Evolutionary conservation across 2,329 filamentous ascomycete genomes (phyloP), one percentile per base, ranked within the genome.

Genomic region (Colletotrichum higginsianum): DNA sequence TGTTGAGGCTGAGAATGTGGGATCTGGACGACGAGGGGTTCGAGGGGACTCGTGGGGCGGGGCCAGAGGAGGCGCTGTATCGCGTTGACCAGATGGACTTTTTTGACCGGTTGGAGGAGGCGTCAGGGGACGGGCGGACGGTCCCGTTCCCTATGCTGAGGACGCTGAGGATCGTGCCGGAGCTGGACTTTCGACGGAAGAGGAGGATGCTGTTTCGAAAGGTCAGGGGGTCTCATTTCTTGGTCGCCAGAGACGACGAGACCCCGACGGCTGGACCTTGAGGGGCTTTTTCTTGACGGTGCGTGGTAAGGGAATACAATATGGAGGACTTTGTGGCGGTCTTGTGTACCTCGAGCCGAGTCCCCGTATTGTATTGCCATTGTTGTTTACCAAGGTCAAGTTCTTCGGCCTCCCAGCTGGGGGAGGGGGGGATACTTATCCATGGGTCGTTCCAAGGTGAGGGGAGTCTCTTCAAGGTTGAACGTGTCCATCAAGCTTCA

Each of bases 1-100:
- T 46, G 6, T 53, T 52, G 2, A 38, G 8, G 9, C 21, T 40
- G 2, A 18, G 46, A 9, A 26, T 65, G 44, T 46, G 61, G 26
- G 66, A 68, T 15, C 1, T n/a, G 52, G 60, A 52, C 18, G 44
- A 53, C 7, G 23, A 40, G 21, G 21, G 46, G 7, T 52, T 52
- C 16, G 23, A 26, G 8, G 44, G 61, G 23, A 16, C 53, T 30
- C 21, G 16, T 44, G 66, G 46, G 15, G 2, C 15, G 12, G 11
- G 26, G 23, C 23, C 13, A 16, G n/a, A 5, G 52, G 52, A 52
- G 44, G 61, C 47, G 23, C 30, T 65, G 5, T 52, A 52, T 13
- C 2, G 21, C 13, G 50, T 50, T 12, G 50, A 50, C 44, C 50
- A 52, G 44, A 47, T 65, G 3, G 52, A 46, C 21, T 38, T 58